These are phyloP conservation scores for Nicotiana knightiana DNA, from an alignment of 257 asterid species.

Conservation along the genomic window DNA sequence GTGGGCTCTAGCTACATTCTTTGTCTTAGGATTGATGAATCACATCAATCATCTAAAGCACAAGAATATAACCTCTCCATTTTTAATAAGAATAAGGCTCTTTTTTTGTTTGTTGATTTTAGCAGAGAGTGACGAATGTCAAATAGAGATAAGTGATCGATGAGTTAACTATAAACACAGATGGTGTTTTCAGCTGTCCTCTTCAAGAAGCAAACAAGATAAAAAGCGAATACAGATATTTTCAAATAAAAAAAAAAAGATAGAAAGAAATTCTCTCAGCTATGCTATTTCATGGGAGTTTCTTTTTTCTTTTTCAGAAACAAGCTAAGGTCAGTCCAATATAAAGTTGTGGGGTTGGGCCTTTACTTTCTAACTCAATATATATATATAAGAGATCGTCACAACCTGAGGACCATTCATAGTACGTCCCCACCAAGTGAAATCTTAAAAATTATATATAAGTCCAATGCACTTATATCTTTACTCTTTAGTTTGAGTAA, in stretches of 20 bases:
- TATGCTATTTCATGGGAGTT: background rate
- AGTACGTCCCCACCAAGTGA: constrained; percentile 1
- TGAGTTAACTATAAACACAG: background rate
- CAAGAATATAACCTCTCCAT: background rate
- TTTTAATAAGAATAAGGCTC: background rate
- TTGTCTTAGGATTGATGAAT: background rate
- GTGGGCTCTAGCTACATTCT: too few species aligned
- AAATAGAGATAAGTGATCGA: background rate
- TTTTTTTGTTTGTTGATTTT: background rate
- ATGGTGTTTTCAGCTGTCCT: constrained; percentile 7
- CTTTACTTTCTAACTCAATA: background rate
- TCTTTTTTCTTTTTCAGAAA: too few species aligned
- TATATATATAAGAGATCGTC: background rate
- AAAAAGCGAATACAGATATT: background rate
- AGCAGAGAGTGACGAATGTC: background rate
- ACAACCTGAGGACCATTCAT: constrained; percentile 10
- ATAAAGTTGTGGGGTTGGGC: too few species aligned
- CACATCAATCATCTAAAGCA: background rate
- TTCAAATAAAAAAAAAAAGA: background rate
- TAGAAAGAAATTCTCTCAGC: background rate
- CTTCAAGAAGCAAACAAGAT: background rate
- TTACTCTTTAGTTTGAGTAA: background rate
- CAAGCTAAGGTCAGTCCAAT: too few species aligned
- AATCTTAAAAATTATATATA: background rate
- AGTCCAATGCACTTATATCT: background rate